Evolutionary conservation across 139 green algal species (phyloP).

Genomic region (Micractinium conductrix): DNA sequence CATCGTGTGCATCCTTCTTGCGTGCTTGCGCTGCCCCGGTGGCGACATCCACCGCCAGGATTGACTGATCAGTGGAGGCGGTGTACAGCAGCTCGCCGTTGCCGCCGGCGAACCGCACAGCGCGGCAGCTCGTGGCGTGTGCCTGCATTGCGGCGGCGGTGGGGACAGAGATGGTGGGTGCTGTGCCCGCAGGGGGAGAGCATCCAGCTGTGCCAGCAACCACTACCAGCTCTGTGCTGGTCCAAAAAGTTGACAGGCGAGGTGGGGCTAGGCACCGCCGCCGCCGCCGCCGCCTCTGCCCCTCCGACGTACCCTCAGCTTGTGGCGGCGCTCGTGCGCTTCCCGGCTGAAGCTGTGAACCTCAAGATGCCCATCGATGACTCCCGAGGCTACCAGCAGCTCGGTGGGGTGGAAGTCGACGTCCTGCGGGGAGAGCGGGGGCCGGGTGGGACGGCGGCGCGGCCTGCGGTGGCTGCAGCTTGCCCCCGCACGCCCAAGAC

Average conservation of each 20-base stretch:
- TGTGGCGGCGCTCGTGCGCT: conserved; percentile 18
- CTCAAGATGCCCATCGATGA: conserved; percentile 62
- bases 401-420: conserved; percentile 53
- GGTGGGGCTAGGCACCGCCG: too few species aligned
- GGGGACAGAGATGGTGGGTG: not conserved
- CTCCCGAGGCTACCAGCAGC: conserved; percentile 54
- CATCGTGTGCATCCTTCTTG: conserved; percentile 64
- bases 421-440: conserved; percentile 39
- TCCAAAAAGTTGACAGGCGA: too few species aligned
- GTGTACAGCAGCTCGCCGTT: conserved; percentile 43
- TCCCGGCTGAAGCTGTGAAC: conserved; percentile 45
- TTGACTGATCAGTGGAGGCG: conserved; percentile 43
- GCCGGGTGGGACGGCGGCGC: not conserved
- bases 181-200: not conserved
- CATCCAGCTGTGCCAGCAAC: not conserved
- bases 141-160: not conserved
- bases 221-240: too few species aligned
- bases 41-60: conserved; percentile 53
- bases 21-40: conserved; percentile 48
- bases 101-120: conserved; percentile 55
- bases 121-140: conserved; percentile 51
- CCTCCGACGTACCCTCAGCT: not conserved
- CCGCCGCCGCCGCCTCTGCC: too few species aligned
- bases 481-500: conserved; percentile 2
- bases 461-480: not conserved